A percentile compares a stretch with the other conserved stretches of the same genome.
phyloP scores from a whole-genome alignment of 1,284 basidiomycete species.

The Chondrostereum purpureum region DNA sequence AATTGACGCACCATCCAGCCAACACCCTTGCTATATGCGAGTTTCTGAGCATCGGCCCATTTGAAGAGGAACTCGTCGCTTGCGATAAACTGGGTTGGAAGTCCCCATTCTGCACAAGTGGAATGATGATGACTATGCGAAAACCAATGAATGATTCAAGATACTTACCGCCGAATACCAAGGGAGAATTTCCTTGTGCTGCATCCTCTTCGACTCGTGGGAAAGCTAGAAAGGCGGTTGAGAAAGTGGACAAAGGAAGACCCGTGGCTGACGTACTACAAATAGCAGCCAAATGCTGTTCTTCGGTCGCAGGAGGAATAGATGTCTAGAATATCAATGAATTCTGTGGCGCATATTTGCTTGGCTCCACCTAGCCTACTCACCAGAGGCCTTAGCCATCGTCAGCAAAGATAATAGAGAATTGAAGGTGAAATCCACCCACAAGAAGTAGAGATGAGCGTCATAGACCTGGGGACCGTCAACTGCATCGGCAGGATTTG shows the following conservation, averaged over 20 bases:
- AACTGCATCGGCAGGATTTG: slow-evolving; percentile 63
- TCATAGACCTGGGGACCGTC: slow-evolving; percentile 71
- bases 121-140: slow-evolving; percentile 11
- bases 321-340: slow-evolving; percentile 35
- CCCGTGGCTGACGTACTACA: slow-evolving; percentile 65
- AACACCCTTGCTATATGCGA: slow-evolving; percentile 50
- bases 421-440: no score
- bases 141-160: not conserved
- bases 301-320: slow-evolving; percentile 55
- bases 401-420: no score
- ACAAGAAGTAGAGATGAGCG: slow-evolving; percentile 74
- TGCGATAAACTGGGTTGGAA: slow-evolving; percentile 62
- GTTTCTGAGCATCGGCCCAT: slow-evolving; percentile 80
- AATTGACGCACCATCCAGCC: slow-evolving; percentile 64
- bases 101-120: slow-evolving; percentile 58
- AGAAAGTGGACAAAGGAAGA: not conserved
- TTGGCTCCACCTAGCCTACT: no score
- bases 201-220: slow-evolving; percentile 43
- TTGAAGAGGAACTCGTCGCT: slow-evolving; percentile 54
- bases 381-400: slow-evolving; percentile 49
- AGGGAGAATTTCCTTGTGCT: slow-evolving; percentile 41
- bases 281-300: slow-evolving; percentile 59
- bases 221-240: slow-evolving; percentile 47
- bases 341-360: not conserved
- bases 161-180: slow-evolving; percentile 53